These are phyloP conservation scores for Penicillium daleae DNA, from an alignment of 495 filamentous ascomycete genomes.

Conservation along the genomic window DNA sequence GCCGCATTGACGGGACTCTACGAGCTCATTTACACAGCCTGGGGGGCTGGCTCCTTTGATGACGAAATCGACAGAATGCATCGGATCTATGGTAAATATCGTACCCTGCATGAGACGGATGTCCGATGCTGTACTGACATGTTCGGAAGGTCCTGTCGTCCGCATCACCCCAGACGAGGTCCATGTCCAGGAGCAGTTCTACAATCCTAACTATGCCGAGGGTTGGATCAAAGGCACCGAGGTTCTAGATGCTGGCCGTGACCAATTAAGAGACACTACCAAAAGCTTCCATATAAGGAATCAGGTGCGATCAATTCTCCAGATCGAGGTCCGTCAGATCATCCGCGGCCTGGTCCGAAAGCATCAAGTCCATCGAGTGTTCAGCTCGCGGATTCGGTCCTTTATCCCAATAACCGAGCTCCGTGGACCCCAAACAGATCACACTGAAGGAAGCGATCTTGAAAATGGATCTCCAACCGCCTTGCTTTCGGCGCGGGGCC, in stretches of 20 bases:
- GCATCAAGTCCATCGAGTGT: slow-evolving; percentile 20
- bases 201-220: slow-evolving; percentile 16
- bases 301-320: slow-evolving; percentile 23
- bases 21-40: slow-evolving; percentile 53
- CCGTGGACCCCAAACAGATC: slow-evolving; percentile 2
- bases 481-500: background rate
- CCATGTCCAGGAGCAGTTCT: slow-evolving; percentile 26
- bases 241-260: slow-evolving; percentile 4
- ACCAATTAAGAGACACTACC: slow-evolving; percentile 6
- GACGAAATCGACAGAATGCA: slow-evolving; percentile 50
- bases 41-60: slow-evolving; percentile 42
- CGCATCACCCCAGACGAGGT: slow-evolving; percentile 34
- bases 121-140: slow-evolving; percentile 3
- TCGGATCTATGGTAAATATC: slow-evolving; percentile 33
- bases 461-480: slow-evolving; percentile 19
- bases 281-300: slow-evolving; percentile 18
- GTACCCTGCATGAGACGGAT: background rate
- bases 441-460: slow-evolving; percentile 12
- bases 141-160: slow-evolving; percentile 27
- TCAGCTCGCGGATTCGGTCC: slow-evolving; percentile 9
- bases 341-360: slow-evolving; percentile 22
- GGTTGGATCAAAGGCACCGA: slow-evolving; percentile 28
- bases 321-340: slow-evolving; percentile 25
- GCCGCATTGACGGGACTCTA: slow-evolving; percentile 49
- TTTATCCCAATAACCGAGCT: background rate